Evolutionary conservation across 169 alveolate species (phyloP), one percentile per base, ranked within the genome.

Genomic region (Cryptosporidium parvum): DNA sequence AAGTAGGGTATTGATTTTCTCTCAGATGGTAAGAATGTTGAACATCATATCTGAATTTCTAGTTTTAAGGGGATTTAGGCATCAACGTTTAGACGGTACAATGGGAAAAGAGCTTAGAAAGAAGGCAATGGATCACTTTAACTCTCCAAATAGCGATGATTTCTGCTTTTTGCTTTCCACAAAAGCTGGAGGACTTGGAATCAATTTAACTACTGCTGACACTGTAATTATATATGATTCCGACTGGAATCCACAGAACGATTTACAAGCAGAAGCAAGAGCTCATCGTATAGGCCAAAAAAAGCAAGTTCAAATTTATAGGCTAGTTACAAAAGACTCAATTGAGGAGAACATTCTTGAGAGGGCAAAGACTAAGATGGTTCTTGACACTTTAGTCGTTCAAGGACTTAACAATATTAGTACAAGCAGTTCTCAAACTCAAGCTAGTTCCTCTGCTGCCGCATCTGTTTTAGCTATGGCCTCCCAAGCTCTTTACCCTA

Each of bases 161-260:
- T 97, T 97, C 92, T 96, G 98, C 31, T 98, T 98, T 93, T 91
- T 98, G 39, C 95, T 98, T n/a, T 97, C 99, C 29, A 98, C 99
- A 1, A 96, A 98, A 91, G 99, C 99, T 21, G 99, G 99, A 3
- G 99, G 99, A 1, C 94, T 98, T 44, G 99, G 99, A 23, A 94
- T 97, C 10, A 97, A 97, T 92, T 94, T 97, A 70, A 96, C 98
- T 84, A 94, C 99, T 21, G 99, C 99, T 3, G 98, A 97, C 91
- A 97, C 98, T 21, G 99, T 97, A 33, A 95, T 97, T 56, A 94
- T 97, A 26, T 97, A 96, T 92, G 99, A 97, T 89, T 93, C 98
- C 31, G 99, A 98, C 94, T 98, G 99, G 99, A 98, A 98, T 86
- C 99, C 99, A 14, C 98, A 98, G 92, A 97, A 98, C 85, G 99